Base-by-base conservation (phyloP, 2,329 filamentous ascomycete species). In the Cadophora sp. region DNA sequence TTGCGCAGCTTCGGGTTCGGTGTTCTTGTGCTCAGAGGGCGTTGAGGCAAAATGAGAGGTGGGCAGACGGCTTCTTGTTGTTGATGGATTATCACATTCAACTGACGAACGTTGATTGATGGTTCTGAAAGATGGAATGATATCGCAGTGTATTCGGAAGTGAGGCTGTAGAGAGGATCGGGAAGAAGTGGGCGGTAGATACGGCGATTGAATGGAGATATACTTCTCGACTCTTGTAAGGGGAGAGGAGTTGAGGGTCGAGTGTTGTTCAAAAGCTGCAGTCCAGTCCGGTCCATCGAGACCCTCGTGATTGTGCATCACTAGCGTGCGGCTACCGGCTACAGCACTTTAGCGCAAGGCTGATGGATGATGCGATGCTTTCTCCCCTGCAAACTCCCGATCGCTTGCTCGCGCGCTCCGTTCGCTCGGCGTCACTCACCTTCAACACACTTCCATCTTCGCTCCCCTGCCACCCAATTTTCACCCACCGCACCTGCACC, bases 401-500 rank as follows among this genome's bases (percentile, higher is more conserved):
- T 58, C 33, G 45, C 45, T n/a, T 4, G 4, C 39, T 56, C 61
- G 39, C 36, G 45, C 33, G n/a, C 39, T 39, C 53, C 47, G 48
- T n/a, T 22, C 24, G 51, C 24, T 55, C 50, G 33, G 53, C 59
- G 41, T 39, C 58, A 59, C 58, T 39, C 58, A 59, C 58, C 50
- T 43, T 62, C 41, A 33, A 48, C 58, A 16, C 39, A 53, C 64
- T 51, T 66, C 55, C 24, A 14, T 56, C 27, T 39, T 22, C 45
- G 9, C 27, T 61, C 47, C 63, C 63, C 63, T 61, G 63, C 63
- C 56, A 53, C 59, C 48, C 48, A 36, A 47, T 61, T 65, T 65
- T 48, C 58, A 47, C 39, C 36, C 39, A 47, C 58, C 58, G 36
- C 36, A 39, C 36, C 36, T 39, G 36, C 59, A 50, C 43, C 41